Evolutionary conservation across 306 rosid species (phyloP).

Genomic region (Gastrolobium bilobum): DNA sequence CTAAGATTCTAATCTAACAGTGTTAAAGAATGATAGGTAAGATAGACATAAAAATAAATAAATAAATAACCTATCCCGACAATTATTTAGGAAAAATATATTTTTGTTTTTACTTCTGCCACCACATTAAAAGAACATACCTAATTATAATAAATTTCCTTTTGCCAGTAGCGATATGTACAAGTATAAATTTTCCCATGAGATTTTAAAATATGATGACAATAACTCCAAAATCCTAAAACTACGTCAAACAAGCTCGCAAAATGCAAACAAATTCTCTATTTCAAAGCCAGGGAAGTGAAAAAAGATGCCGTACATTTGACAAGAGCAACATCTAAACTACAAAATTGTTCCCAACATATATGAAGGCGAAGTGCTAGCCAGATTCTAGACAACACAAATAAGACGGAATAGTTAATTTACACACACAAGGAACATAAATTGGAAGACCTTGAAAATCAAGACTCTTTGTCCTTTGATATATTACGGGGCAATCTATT

Average conservation of each 20-base stretch:
- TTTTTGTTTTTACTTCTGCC: no score
- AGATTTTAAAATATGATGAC: background rate
- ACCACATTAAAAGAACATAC: no score
- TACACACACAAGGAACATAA: conserved; percentile 38
- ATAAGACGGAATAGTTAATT: conserved; percentile 12
- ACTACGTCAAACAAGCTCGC: background rate
- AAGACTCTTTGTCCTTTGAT: conserved; percentile 76
- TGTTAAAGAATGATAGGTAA: no score
- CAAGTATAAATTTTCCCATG: background rate
- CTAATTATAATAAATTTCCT: background rate
- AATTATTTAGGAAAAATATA: no score
- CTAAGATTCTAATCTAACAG: no score
- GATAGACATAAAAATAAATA: no score
- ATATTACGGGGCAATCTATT: conserved; percentile 71
- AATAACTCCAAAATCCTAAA: conserved; percentile 8
- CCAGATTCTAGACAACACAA: background rate
- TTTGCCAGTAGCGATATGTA: background rate
- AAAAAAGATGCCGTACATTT: conserved; percentile 13
- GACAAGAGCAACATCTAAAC: conserved; percentile 37
- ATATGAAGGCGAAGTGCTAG: conserved; percentile 2
- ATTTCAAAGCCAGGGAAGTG: background rate
- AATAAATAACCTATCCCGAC: no score
- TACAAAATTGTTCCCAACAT: conserved; percentile 19
- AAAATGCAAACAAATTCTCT: conserved; percentile 11
- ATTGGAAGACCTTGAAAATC: conserved; percentile 35